These are phyloP conservation scores for Fusarium palustre DNA, from an alignment of 2,329 filamentous ascomycete species.

Conservation along the genomic window DNA sequence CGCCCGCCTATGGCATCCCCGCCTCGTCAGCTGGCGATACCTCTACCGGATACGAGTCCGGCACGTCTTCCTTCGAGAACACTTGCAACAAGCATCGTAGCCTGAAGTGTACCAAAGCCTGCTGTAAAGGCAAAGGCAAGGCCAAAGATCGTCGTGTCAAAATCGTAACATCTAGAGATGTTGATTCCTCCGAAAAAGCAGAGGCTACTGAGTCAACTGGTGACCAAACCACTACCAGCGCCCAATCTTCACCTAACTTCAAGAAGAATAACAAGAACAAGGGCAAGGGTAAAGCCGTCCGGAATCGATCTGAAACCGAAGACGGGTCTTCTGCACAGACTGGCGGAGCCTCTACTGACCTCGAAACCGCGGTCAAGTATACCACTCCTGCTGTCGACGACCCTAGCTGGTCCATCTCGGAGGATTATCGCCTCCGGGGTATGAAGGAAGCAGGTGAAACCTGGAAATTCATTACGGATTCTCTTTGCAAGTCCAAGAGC, in stretches of 20 bases:
- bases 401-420: constrained; percentile 51
- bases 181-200: neutral
- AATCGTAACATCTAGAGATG: constrained; percentile 11
- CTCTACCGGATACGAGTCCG: neutral
- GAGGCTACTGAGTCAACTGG: constrained; percentile 1
- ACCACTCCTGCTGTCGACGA: neutral
- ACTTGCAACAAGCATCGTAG: constrained; percentile 3
- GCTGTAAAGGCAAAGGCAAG: neutral
- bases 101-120: constrained; percentile 6
- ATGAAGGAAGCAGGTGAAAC: constrained; percentile 51
- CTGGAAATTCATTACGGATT: constrained; percentile 49
- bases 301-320: constrained; percentile 9
- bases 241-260: neutral
- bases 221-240: neutral
- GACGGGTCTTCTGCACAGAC: constrained; percentile 12
- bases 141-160: constrained; percentile 4
- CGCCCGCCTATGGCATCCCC: neutral
- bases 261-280: constrained; percentile 21
- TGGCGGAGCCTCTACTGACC: constrained; percentile 10
- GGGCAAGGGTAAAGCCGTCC: constrained; percentile 6
- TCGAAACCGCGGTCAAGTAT: constrained; percentile 7
- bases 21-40: constrained; percentile 9
- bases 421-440: constrained; percentile 51
- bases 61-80: neutral
- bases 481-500: constrained; percentile 46